These are phyloP conservation scores for Lathyrus aphaca DNA, from an alignment of 306 rosid genomes.

Conservation along the genomic window DNA sequence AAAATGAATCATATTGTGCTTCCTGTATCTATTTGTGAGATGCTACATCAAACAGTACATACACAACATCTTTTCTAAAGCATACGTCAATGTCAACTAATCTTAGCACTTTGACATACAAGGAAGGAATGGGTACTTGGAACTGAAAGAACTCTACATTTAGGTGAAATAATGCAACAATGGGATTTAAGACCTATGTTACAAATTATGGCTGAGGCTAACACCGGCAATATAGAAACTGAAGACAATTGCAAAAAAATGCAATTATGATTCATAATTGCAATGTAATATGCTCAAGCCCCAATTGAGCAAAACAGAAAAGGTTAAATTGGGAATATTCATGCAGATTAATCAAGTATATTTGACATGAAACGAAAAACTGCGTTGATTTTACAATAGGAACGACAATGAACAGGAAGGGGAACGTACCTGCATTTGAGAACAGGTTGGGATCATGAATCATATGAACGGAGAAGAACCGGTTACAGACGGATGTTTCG, in stretches of 20 bases:
- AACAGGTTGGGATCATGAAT: too few relatives aligned
- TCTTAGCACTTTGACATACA: constrained; percentile 9
- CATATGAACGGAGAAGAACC: constrained; percentile 53
- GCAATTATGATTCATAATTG: not conserved
- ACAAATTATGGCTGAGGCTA: not conserved
- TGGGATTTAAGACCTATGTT: not conserved
- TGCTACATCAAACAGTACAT: not conserved
- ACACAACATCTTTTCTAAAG: not conserved
- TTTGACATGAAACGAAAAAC: too few relatives aligned
- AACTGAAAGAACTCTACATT: constrained; percentile 8
- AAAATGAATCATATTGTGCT: constrained; percentile 5
- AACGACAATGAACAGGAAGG: too few relatives aligned
- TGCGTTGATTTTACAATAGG: too few relatives aligned
- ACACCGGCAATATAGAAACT: not conserved
- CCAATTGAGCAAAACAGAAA: too few relatives aligned
- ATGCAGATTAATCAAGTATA: too few relatives aligned
- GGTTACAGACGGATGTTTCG: constrained; percentile 64
- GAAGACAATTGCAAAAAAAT: not conserved
- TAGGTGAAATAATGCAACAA: constrained; percentile 10
- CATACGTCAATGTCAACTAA: not conserved
- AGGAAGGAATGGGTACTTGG: constrained; percentile 5
- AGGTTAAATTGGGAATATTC: too few relatives aligned
- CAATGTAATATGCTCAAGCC: not conserved
- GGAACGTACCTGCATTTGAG: too few relatives aligned
- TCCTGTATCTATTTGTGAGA: not conserved